Percentiles rank a stretch among this genome's conserved stretches.
Conservation (phyloP, 345 rosid genomes). For the Tarenaya hassleriana region DNA sequence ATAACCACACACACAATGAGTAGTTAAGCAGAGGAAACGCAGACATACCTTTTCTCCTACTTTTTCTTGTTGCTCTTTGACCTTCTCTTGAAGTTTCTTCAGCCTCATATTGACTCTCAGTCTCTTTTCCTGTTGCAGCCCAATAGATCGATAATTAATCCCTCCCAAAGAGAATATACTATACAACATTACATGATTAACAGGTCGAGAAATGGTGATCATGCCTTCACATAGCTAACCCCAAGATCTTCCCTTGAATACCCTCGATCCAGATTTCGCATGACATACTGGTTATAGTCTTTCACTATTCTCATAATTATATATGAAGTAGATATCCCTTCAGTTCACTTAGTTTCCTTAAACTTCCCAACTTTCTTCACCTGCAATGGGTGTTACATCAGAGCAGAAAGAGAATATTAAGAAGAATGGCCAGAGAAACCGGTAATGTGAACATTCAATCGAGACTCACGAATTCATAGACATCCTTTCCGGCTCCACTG, state of each 20-base stretch:
- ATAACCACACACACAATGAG: too few relatives aligned
- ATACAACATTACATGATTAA: conserved; percentile 3
- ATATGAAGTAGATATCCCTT: conserved; percentile 89
- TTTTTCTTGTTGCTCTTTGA: conserved; percentile 85
- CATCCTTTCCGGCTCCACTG: conserved; percentile 63
- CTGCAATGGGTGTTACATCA: conserved; percentile 30
- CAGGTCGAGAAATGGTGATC: conserved; percentile 9
- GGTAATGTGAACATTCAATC: background rate
- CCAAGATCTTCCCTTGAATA: conserved; percentile 91
- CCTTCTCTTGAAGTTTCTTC: conserved; percentile 87
- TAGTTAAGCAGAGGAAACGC: conserved; percentile 13
- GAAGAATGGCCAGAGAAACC: conserved; percentile 13
- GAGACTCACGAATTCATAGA: conserved; percentile 54
- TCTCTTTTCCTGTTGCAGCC: conserved; percentile 75
- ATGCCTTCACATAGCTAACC: conserved; percentile 87
- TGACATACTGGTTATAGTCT: conserved; percentile 89
- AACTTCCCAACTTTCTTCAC: conserved; percentile 84
- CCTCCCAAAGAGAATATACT: background rate
- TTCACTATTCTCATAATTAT: conserved; percentile 91
- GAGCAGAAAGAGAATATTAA: conserved; percentile 9
- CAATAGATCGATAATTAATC: conserved; percentile 10
- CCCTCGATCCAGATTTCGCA: conserved; percentile 88
- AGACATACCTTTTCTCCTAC: conserved; percentile 68
- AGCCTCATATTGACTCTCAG: conserved; percentile 86
- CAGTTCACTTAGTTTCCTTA: conserved; percentile 87